A percentile compares a stretch with the other conserved stretches of the same genome.
Evolutionary conservation across 1,284 basidiomycete species (phyloP).

Genomic region (Xerocomus amazonicus): DNA sequence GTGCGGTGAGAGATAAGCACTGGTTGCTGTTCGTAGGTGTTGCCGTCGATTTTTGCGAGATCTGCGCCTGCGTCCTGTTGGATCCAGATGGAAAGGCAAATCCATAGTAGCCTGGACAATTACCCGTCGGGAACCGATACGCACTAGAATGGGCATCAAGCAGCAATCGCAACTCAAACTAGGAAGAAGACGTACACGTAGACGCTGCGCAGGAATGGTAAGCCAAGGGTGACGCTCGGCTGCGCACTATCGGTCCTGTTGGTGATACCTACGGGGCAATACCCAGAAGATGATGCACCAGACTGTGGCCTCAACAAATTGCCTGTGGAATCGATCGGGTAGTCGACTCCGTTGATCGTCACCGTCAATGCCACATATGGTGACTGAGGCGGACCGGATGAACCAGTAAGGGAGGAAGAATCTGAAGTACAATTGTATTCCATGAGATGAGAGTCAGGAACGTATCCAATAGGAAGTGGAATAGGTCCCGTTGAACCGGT

Average conservation of each 20-base stretch:
- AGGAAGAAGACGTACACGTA: constrained; percentile 26
- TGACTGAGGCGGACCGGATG: constrained; percentile 4
- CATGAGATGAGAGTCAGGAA: neutral
- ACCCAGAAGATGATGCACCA: neutral
- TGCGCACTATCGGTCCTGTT: constrained; percentile 10
- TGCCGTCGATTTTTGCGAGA: constrained; percentile 26
- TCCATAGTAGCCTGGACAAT: constrained; percentile 31
- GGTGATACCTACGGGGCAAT: constrained; percentile 26
- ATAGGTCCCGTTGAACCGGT: constrained; percentile 24
- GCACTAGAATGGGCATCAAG: constrained; percentile 17
- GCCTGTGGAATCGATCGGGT: constrained; percentile 25
- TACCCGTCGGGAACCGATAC: constrained; percentile 31
- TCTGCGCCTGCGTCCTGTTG: constrained; percentile 28
- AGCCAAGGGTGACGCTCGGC: constrained; percentile 18
- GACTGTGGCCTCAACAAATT: constrained; percentile 22
- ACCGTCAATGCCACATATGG: constrained; percentile 27
- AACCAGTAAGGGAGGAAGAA: neutral
- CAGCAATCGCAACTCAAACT: too few relatives aligned
- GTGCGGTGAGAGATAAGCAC: constrained; percentile 24
- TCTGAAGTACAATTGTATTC: constrained; percentile 21
- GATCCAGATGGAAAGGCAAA: constrained; percentile 28
- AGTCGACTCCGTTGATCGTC: constrained; percentile 33
- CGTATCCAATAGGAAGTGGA: constrained; percentile 9
- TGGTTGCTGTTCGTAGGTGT: constrained; percentile 22
- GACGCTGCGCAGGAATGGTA: constrained; percentile 32